phyloP scores from a whole-genome alignment of 2,329 filamentous ascomycete genomes.

The Zymoseptoria tritici region DNA sequence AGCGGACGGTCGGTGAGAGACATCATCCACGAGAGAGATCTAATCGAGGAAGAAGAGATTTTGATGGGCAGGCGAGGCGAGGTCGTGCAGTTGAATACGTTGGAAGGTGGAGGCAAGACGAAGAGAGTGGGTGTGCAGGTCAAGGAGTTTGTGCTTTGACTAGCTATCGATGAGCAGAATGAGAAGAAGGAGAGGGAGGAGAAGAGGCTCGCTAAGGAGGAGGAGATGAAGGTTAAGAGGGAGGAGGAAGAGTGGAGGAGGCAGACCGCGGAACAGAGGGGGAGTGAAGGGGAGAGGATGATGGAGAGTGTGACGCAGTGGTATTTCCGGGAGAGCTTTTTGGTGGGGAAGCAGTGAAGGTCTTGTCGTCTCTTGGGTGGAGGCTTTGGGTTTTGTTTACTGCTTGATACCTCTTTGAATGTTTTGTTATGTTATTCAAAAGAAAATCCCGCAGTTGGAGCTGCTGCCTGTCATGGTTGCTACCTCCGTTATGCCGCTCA shows the following conservation, averaged over 20 bases:
- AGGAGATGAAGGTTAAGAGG: not conserved
- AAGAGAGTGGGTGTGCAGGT: not conserved
- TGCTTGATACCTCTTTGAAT: not conserved
- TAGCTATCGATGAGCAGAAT: not conserved
- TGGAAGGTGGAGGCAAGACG: not conserved
- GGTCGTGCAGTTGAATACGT: not conserved
- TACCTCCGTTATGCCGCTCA: too few species aligned
- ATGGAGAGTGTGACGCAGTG: not conserved
- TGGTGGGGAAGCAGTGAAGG: not conserved
- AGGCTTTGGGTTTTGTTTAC: not conserved
- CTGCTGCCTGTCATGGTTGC: too few species aligned
- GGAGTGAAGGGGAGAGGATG: not conserved
- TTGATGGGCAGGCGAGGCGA: slow-evolving; percentile 6
- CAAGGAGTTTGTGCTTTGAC: not conserved
- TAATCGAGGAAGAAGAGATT: slow-evolving; percentile 42
- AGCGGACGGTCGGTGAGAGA: slow-evolving; percentile 49
- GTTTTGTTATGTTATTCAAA: too few species aligned
- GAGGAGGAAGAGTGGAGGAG: not conserved
- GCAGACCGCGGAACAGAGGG: not conserved
- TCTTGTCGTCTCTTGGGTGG: not conserved
- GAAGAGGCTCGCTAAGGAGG: not conserved
- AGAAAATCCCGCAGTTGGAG: too few species aligned
- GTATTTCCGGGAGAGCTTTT: not conserved
- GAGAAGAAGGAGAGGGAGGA: not conserved
- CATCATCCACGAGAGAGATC: slow-evolving; percentile 51